Conservation (phyloP, 148 eudicot genomes). For the Dysphania ambrosioides region DNA sequence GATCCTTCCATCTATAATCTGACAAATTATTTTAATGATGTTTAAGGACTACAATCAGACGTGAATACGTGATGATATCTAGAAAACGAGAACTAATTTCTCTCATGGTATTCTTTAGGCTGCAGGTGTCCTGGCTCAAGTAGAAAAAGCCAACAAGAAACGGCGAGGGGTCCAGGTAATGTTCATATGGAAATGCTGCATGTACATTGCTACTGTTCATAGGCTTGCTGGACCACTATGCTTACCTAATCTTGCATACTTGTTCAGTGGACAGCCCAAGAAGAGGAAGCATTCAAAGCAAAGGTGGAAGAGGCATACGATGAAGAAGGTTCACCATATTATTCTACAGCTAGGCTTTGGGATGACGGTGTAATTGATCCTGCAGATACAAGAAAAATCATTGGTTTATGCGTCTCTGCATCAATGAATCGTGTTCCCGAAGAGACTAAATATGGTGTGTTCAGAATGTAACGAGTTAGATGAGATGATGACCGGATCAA, state of each 20-base stretch:
- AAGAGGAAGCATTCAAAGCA: conserved; percentile 74
- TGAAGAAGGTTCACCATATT: conserved; percentile 77
- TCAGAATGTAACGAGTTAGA: conserved; percentile 61
- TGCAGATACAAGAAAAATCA: conserved; percentile 77
- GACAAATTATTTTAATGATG: neutral
- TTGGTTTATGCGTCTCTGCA: conserved; percentile 81
- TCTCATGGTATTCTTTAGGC: conserved; percentile 47
- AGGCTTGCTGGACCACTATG: neutral
- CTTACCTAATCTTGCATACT: conserved; percentile 10
- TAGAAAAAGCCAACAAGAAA: conserved; percentile 72
- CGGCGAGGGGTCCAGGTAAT: conserved; percentile 72
- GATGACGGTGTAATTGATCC: conserved; percentile 97
- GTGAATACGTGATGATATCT: neutral
- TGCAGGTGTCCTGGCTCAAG: conserved; percentile 94
- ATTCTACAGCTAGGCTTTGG: conserved; percentile 94
- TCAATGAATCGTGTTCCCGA: conserved; percentile 54
- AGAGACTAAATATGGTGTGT: conserved; percentile 82
- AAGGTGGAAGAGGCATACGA: conserved; percentile 84
- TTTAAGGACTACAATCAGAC: neutral
- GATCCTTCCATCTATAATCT: neutral
- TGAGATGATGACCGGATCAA: conserved; percentile 1
- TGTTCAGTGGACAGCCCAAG: conserved; percentile 76
- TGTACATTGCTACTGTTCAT: neutral
- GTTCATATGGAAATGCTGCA: neutral
- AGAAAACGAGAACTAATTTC: conserved; percentile 12